Evolutionary conservation across 352 stramenopile species (phyloP), one percentile per base, ranked within the genome.

Genomic region (Phytophthora lateralis): DNA sequence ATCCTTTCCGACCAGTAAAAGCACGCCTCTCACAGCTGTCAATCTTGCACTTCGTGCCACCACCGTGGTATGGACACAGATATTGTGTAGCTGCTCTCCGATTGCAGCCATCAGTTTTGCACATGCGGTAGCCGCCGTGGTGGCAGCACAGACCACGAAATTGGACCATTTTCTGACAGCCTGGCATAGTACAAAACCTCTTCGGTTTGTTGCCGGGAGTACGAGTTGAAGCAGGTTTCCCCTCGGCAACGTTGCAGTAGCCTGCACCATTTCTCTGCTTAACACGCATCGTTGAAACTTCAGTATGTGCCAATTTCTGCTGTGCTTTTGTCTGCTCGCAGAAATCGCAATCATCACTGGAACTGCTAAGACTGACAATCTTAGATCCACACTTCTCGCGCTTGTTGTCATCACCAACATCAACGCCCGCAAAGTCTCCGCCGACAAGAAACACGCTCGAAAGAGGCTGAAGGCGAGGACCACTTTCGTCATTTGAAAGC

Each of bases 31-130:
- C 14, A 32, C 55, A 63, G 4, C 29, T 20, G 11, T 18, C 8
- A 30, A 37, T 37, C 12, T 35, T 55, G 35, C 55, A 63, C 9
- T 18, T 24, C 21, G 21, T 34, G 6, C 37, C 26, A 4, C 45
- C 55, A 24, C 35, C 44, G n/a, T 55, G 30, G 17, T 7, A 2
- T 18, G 18, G 24, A 42, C 34, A 55, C 27, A 39, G 11, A 26
- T 27, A 15, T 17, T 43, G 30, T 2, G 15, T 26, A 26, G 17
- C 7, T 41, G 32, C 58, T 51, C 26, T 45, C 26, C 10, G 37
- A 9, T 20, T 32, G 30, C 56, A 65, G 9, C 49, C 56, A 27
- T 53, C 39, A 3, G 32, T 17, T 12, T 39, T 58, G n/a, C 56
- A 64, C 15, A 18, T 41, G 9, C n/a, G 32, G 15, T 17, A 63